These are phyloP conservation scores for Penicillium malachiteum DNA, from an alignment of 495 filamentous ascomycete genomes.

Conservation along the genomic window DNA sequence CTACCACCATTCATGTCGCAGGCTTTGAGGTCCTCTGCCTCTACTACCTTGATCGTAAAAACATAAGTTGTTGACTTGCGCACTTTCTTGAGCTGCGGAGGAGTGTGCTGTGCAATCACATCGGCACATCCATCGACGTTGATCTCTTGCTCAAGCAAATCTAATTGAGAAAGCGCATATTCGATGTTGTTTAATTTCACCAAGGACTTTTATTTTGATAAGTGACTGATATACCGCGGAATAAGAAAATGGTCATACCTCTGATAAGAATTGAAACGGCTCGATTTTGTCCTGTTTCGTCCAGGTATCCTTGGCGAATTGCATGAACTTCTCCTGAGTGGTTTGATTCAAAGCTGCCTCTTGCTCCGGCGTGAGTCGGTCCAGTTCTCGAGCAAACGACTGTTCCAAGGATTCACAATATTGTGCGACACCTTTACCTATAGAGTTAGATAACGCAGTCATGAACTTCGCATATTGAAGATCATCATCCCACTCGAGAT, in stretches of 20 bases:
- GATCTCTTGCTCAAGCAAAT: slow-evolving; percentile 83
- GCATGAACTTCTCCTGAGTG: slow-evolving; percentile 85
- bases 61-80: slow-evolving; percentile 79
- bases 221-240: neutral
- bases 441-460: slow-evolving; percentile 88
- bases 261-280: slow-evolving; percentile 94
- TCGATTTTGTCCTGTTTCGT: slow-evolving; percentile 90
- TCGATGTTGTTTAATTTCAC: slow-evolving; percentile 98
- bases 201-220: slow-evolving; percentile 63
- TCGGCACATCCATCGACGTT: slow-evolving; percentile 93
- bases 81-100: slow-evolving; percentile 54
- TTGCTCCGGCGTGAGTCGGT: slow-evolving; percentile 83
- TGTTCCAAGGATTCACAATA: slow-evolving; percentile 93
- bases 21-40: slow-evolving; percentile 96
- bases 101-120: slow-evolving; percentile 65
- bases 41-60: slow-evolving; percentile 98
- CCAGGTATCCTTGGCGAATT: slow-evolving; percentile 95
- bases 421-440: slow-evolving; percentile 75
- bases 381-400: slow-evolving; percentile 89
- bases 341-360: slow-evolving; percentile 72
- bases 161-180: slow-evolving; percentile 84
- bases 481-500: slow-evolving; percentile 90
- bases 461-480: slow-evolving; percentile 94
- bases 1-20: slow-evolving; percentile 93
- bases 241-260: slow-evolving; percentile 54